These are phyloP conservation scores for Acorus gramineus DNA, from an alignment of 106 monocot species.

Conservation along the genomic window DNA sequence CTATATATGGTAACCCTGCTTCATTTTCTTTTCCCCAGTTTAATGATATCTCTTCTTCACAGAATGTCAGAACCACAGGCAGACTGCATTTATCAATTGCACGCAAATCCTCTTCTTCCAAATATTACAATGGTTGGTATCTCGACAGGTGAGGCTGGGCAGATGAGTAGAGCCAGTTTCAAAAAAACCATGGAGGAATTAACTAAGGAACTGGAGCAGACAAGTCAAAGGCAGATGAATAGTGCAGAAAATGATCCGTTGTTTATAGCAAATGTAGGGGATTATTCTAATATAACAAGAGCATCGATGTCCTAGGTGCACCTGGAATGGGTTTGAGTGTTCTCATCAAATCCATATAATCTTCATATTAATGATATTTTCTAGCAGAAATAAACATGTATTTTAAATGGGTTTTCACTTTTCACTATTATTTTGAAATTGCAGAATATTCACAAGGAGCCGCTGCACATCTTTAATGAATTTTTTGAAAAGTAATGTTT, in stretches of 20 bases:
- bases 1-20: neutral
- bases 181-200: slow-evolving; percentile 83
- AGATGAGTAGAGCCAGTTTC: slow-evolving; percentile 59
- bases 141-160: slow-evolving; percentile 52
- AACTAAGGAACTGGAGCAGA: slow-evolving; percentile 68
- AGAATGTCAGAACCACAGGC: slow-evolving; percentile 5
- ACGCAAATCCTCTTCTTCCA: slow-evolving; percentile 66
- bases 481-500: no score
- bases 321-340: no score
- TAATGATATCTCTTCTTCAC: neutral
- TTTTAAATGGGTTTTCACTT: no score
- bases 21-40: no score
- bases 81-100: slow-evolving; percentile 7
- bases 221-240: slow-evolving; percentile 16
- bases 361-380: no score
- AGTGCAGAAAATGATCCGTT: slow-evolving; percentile 65
- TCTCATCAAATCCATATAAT: no score
- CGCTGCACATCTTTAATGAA: no score
- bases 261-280: slow-evolving; percentile 90
- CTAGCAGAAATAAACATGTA: no score
- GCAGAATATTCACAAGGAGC: no score
- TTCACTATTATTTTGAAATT: no score
- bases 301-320: no score
- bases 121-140: slow-evolving; percentile 94
- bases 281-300: slow-evolving; percentile 67